These are phyloP conservation scores for Coprinopsis sp. DNA, from an alignment of 768 basidiomycete genomes.

Conservation along the genomic window DNA sequence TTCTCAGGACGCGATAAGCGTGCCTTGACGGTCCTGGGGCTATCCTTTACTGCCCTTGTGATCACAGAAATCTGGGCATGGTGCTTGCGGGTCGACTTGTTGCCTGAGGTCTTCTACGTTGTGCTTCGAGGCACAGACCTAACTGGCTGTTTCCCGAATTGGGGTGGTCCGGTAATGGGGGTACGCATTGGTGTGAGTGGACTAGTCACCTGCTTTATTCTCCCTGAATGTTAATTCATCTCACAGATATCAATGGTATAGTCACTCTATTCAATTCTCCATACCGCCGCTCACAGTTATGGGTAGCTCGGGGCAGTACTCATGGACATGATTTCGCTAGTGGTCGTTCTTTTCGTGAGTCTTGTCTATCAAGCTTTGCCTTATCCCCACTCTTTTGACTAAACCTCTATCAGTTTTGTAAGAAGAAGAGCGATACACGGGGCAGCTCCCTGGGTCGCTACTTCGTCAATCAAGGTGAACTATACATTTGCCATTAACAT, in stretches of 20 bases:
- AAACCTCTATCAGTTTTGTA: conserved; percentile 22
- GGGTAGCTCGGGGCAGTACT: conserved; percentile 29
- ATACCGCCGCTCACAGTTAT: not conserved
- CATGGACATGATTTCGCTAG: conserved; percentile 37
- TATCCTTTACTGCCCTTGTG: conserved; percentile 27
- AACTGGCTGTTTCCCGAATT: conserved; percentile 40
- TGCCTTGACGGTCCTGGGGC: conserved; percentile 25
- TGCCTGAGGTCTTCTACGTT: conserved; percentile 19
- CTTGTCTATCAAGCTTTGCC: not conserved
- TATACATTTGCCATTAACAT: not conserved
- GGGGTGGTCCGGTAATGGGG: conserved; percentile 27
- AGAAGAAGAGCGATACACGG: conserved; percentile 18
- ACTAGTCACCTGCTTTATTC: not conserved
- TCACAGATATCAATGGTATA: conserved; percentile 22
- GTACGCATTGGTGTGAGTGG: conserved; percentile 30
- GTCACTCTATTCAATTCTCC: not conserved
- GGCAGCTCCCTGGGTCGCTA: conserved; percentile 18
- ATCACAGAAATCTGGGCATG: conserved; percentile 35
- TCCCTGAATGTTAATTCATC: not conserved
- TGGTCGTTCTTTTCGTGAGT: conserved; percentile 29
- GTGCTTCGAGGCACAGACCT: conserved; percentile 25
- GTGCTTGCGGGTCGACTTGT: conserved; percentile 21
- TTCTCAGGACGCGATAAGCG: conserved; percentile 33
- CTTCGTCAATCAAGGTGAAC: conserved; percentile 34
- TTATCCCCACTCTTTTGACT: not conserved